Evolutionary conservation across 2,329 filamentous ascomycete genomes (phyloP).

Genomic region (Colletotrichum sp.): DNA sequence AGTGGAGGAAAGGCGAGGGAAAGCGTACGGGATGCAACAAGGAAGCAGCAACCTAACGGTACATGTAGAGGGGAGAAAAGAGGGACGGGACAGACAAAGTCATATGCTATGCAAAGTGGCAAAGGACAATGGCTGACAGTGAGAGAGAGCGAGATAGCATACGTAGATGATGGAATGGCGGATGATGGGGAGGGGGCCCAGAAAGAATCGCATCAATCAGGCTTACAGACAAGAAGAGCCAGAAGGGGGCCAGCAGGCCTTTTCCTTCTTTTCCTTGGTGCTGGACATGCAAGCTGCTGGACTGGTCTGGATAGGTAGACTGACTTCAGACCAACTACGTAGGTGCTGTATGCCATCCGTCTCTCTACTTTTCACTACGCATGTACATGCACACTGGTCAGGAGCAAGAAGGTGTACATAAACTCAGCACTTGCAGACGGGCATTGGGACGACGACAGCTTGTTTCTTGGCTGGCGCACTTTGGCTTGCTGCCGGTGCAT

Average conservation of each 20-base stretch:
- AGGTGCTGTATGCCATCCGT: neutral
- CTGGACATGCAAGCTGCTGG: neutral
- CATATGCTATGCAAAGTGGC: slow-evolving; percentile 16
- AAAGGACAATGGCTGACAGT: neutral
- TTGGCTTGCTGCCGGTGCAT: neutral
- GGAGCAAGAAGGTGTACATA: neutral
- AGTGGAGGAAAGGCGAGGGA: neutral
- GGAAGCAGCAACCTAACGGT: neutral
- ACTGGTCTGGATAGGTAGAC: neutral
- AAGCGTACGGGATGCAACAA: neutral
- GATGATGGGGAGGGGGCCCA: neutral
- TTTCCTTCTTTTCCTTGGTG: slow-evolving; percentile 1
- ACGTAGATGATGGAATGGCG: slow-evolving; percentile 8
- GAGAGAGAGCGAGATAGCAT: neutral
- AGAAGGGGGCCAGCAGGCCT: neutral
- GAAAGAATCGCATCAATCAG: slow-evolving; percentile 1
- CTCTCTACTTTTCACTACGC: neutral
- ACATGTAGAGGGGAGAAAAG: neutral
- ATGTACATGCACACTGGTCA: neutral
- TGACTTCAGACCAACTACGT: neutral
- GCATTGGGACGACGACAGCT: neutral
- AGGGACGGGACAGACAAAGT: slow-evolving; percentile 7
- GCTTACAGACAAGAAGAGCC: neutral
- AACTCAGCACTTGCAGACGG: neutral
- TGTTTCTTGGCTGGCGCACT: neutral